Percentiles rank a stretch among this genome's conserved stretches.
Evolutionary conservation across 208 protist species (phyloP).

Genomic region (Leishmania mexicana): DNA sequence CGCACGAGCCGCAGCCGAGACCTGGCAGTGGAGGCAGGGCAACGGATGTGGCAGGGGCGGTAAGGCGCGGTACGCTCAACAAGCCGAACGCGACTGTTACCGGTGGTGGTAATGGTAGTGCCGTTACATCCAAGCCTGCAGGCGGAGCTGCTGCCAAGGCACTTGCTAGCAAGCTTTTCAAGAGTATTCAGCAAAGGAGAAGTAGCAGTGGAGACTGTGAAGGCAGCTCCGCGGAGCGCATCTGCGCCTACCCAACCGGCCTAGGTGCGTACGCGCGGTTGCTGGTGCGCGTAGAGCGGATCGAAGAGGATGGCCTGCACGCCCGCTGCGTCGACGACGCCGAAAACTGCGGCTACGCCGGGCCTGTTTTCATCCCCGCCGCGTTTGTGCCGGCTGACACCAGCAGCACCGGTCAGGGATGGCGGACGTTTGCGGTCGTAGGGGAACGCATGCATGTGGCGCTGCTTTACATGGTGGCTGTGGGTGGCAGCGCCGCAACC

Average conservation of each 20-base stretch:
- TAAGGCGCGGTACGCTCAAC: background rate
- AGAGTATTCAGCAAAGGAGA: slow-evolving; percentile 48
- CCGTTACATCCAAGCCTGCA: background rate
- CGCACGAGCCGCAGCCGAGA: background rate
- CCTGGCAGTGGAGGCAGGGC: background rate
- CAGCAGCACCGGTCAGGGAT: slow-evolving; percentile 28
- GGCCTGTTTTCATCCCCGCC: slow-evolving; percentile 62
- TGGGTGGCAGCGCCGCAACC: slow-evolving; percentile 69
- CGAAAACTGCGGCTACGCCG: slow-evolving; percentile 28
- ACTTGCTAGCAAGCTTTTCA: slow-evolving; percentile 53
- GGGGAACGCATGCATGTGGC: slow-evolving; percentile 76
- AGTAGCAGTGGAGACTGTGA: slow-evolving; percentile 2
- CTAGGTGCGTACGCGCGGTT: slow-evolving; percentile 52
- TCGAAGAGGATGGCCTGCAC: slow-evolving; percentile 66
- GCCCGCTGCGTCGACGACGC: slow-evolving; percentile 35
- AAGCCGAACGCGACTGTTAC: background rate
- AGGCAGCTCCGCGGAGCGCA: slow-evolving; percentile 35
- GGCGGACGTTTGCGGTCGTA: slow-evolving; percentile 65
- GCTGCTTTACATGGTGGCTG: slow-evolving; percentile 65
- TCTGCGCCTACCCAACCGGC: slow-evolving; percentile 52
- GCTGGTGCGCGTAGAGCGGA: slow-evolving; percentile 62
- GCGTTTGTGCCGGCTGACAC: slow-evolving; percentile 45
- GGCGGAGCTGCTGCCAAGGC: slow-evolving; percentile 29
- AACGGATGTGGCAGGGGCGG: background rate
- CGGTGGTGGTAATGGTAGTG: background rate